Evolutionary conservation across 2,329 filamentous ascomycete genomes (phyloP).

Genomic region (Colletotrichum brevisporum): DNA sequence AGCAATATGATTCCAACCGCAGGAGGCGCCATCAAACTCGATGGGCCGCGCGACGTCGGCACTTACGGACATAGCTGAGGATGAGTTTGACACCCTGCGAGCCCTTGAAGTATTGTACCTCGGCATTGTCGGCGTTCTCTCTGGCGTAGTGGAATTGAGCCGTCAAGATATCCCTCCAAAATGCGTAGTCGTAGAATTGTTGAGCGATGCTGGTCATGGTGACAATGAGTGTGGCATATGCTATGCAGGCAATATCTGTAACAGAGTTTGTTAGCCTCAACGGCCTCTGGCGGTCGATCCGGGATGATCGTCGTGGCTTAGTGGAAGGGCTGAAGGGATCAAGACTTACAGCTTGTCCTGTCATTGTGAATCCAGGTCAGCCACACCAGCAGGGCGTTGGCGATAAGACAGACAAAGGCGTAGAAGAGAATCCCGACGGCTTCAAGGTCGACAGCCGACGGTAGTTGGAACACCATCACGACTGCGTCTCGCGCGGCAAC

Average conservation of each 20-base stretch:
- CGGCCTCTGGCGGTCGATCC: not conserved
- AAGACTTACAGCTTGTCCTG: conserved; percentile 32
- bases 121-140: conserved; percentile 27
- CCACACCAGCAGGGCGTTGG: conserved; percentile 33
- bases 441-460: conserved; percentile 32
- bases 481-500: conserved; percentile 20
- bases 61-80: conserved; percentile 32
- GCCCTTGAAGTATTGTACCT: conserved; percentile 34
- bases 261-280: not conserved
- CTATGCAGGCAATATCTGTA: conserved; percentile 36
- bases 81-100: conserved; percentile 35
- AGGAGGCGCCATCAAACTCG: too few relatives aligned
- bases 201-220: conserved; percentile 30
- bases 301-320: not conserved
- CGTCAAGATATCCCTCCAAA: conserved; percentile 32
- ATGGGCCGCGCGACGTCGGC: not conserved
- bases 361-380: conserved; percentile 38
- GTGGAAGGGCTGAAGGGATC: not conserved
- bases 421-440: conserved; percentile 31
- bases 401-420: conserved; percentile 32
- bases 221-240: conserved; percentile 29
- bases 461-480: conserved; percentile 39
- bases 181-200: conserved; percentile 34
- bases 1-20: not conserved
- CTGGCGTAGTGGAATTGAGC: conserved; percentile 36